Evolutionary conservation across 495 filamentous ascomycete species (phyloP).

Genomic region (Bombardia bombarda): DNA sequence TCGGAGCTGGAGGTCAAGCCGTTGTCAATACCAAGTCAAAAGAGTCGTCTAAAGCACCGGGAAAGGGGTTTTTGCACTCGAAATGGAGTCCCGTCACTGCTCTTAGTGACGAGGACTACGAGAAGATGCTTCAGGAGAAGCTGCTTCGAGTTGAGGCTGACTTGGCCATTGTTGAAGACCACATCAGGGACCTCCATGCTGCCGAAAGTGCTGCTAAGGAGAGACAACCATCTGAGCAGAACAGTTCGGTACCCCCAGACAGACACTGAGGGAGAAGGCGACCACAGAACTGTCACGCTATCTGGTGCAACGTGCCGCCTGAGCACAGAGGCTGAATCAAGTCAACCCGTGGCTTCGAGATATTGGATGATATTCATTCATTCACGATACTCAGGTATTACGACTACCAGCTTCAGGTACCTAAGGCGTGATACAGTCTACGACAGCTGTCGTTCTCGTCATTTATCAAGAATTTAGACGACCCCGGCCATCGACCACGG

Average conservation of each 20-base stretch:
- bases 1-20: constrained; percentile 31
- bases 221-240: too few species aligned
- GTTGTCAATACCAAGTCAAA: constrained; percentile 7
- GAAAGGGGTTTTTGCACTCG: constrained; percentile 31
- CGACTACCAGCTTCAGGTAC: too few species aligned
- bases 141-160: constrained; percentile 73
- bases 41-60: neutral
- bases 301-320: too few species aligned
- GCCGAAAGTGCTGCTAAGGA: constrained; percentile 1
- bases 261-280: too few species aligned
- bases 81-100: constrained; percentile 77
- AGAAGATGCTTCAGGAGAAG: constrained; percentile 65
- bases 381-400: neutral
- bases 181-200: constrained; percentile 52
- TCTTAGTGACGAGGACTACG: constrained; percentile 74
- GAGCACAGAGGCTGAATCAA: too few species aligned
- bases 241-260: neutral
- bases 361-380: neutral
- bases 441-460: too few species aligned
- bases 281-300: too few species aligned
- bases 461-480: too few species aligned
- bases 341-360: neutral
- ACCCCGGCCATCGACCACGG: too few species aligned
- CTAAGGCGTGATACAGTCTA: too few species aligned
- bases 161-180: constrained; percentile 79